Percentiles rank a stretch among this genome's conserved stretches.
phyloP scores from a whole-genome alignment of 768 basidiomycete species.

The Tricholoma bakamatsutake region DNA sequence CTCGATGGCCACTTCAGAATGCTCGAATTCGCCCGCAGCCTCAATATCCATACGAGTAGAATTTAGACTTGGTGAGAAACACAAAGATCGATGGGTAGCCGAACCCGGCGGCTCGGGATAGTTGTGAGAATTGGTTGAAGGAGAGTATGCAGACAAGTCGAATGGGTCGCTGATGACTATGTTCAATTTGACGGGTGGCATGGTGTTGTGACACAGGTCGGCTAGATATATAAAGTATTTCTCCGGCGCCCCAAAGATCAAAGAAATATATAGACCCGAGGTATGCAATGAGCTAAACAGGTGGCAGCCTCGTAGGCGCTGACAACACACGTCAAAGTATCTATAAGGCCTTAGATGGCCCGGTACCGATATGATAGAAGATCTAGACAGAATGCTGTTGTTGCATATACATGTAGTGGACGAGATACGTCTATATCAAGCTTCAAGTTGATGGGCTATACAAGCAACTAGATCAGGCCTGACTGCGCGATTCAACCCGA shows the following conservation, averaged over 20 bases:
- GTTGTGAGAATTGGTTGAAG: constrained; percentile 2
- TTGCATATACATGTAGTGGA: not conserved
- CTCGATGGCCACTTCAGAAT: constrained; percentile 7
- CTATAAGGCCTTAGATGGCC: not conserved
- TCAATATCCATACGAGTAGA: constrained; percentile 13
- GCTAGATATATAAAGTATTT: not conserved
- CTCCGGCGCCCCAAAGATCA: not conserved
- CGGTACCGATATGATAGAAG: not conserved
- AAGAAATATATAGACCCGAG: not conserved
- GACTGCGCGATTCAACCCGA: not conserved
- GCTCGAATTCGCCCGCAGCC: constrained; percentile 11
- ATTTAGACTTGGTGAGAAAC: not conserved
- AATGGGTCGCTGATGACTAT: constrained; percentile 1
- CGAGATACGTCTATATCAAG: not conserved
- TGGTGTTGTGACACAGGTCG: not conserved
- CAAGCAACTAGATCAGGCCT: too few relatives aligned
- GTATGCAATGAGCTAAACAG: constrained; percentile 3
- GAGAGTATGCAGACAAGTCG: constrained; percentile 11
- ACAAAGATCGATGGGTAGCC: constrained; percentile 1
- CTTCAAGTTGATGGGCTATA: too few relatives aligned
- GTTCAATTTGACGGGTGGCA: not conserved
- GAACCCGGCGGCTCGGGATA: not conserved
- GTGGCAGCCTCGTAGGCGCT: not conserved
- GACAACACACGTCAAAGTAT: not conserved
- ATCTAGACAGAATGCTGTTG: not conserved